Conservation (phyloP, 164 flowering plant genomes). For the Piper longum region DNA sequence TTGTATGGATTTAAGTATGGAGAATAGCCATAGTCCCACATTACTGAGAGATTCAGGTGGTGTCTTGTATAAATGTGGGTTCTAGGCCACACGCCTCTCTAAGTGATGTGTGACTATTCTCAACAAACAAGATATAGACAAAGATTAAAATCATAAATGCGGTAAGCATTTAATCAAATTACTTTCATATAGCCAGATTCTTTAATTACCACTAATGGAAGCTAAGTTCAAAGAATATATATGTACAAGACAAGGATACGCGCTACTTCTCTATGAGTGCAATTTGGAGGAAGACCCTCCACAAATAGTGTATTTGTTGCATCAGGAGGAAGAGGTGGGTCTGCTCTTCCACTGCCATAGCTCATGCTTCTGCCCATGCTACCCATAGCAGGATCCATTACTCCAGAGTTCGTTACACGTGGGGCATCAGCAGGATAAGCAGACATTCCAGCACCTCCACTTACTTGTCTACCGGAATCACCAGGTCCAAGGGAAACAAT, state of each 20-base stretch:
- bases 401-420: constrained; percentile 25
- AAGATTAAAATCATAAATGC: too few relatives aligned
- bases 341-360: constrained; percentile 37
- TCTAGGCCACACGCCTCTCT: too few relatives aligned
- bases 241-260: constrained; percentile 56
- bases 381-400: constrained; percentile 26
- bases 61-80: too few relatives aligned
- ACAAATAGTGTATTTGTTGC: constrained; percentile 72
- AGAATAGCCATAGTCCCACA: too few relatives aligned
- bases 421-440: constrained; percentile 43
- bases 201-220: neutral
- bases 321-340: constrained; percentile 58
- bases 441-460: constrained; percentile 22
- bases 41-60: too few relatives aligned
- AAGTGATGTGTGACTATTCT: too few relatives aligned
- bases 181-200: too few relatives aligned
- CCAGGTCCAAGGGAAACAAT: constrained; percentile 39
- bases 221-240: neutral
- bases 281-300: constrained; percentile 80
- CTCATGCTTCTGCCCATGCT: constrained; percentile 29
- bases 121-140: too few relatives aligned
- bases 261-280: constrained; percentile 71
- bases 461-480: constrained; percentile 35
- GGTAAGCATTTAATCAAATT: too few relatives aligned
- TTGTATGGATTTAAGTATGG: too few relatives aligned